Conservation (phyloP, 2,329 filamentous ascomycete genomes). For the Chalara sp. region DNA sequence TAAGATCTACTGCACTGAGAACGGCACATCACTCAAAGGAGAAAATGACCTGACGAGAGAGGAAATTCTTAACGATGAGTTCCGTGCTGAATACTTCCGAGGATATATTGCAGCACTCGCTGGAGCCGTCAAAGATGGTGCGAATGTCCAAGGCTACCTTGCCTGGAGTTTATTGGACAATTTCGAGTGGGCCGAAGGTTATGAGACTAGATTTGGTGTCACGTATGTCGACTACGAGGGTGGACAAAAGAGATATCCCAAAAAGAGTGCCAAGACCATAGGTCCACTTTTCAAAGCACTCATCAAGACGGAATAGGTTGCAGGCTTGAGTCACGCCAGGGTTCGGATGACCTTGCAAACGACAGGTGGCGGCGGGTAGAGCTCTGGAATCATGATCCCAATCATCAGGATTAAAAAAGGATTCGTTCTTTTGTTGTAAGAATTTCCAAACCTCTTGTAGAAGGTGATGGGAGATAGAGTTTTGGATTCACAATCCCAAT, state of each 20-base stretch:
- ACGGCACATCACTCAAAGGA: slow-evolving; percentile 76
- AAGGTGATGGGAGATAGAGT: no score
- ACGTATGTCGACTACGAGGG: slow-evolving; percentile 77
- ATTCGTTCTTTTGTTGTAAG: no score
- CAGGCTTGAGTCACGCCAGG: no score
- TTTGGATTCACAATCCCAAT: not conserved
- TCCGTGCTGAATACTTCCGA: slow-evolving; percentile 73
- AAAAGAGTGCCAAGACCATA: slow-evolving; percentile 74
- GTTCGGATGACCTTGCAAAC: not conserved
- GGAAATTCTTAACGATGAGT: slow-evolving; percentile 72
- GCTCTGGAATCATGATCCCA: no score
- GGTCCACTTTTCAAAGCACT: slow-evolving; percentile 64
- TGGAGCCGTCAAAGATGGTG: slow-evolving; percentile 66
- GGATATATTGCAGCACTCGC: slow-evolving; percentile 73
- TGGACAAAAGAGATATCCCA: slow-evolving; percentile 72
- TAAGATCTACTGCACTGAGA: slow-evolving; percentile 83
- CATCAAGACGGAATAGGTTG: slow-evolving; percentile 42
- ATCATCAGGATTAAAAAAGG: no score
- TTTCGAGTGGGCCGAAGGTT: slow-evolving; percentile 63
- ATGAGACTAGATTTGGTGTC: slow-evolving; percentile 79
- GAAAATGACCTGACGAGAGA: slow-evolving; percentile 70
- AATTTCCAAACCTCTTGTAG: no score
- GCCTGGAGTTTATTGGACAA: slow-evolving; percentile 80
- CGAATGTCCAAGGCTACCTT: slow-evolving; percentile 73
- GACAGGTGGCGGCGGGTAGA: no score